Evolutionary conservation across 2,329 filamentous ascomycete species (phyloP).

Genomic region (Botrytis aclada): DNA sequence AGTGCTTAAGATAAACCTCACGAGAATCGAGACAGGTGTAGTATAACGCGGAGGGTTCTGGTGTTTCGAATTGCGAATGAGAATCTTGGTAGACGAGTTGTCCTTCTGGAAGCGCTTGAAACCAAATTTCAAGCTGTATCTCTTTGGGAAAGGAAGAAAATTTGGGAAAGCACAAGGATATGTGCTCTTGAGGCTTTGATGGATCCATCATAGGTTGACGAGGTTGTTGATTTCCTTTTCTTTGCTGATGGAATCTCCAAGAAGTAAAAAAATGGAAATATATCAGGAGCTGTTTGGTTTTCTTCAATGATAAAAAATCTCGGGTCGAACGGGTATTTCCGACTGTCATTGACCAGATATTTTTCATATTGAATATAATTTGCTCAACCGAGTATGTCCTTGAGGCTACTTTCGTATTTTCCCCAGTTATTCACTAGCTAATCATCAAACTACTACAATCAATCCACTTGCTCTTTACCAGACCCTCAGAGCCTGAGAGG

Average conservation of each 20-base stretch:
- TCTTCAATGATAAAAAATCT: neutral
- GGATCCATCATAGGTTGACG: neutral
- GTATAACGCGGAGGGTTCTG: neutral
- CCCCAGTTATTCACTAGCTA: neutral
- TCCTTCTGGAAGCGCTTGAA: neutral
- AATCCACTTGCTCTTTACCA: neutral
- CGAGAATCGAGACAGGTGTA: neutral
- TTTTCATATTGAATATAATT: neutral
- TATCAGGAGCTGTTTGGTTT: neutral
- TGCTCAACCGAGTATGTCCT: neutral
- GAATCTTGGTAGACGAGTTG: neutral
- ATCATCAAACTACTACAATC: neutral
- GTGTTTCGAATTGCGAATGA: neutral
- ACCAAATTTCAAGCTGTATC: constrained; percentile 2
- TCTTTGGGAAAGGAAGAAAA: neutral
- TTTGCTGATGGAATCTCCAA: neutral
- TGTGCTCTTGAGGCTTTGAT: neutral
- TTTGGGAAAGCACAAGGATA: neutral
- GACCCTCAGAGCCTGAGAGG: neutral
- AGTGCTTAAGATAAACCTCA: neutral
- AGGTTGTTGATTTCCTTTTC: neutral
- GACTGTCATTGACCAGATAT: neutral
- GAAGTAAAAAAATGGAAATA: neutral
- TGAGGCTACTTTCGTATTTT: neutral
- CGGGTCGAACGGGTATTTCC: neutral